phyloP scores from a whole-genome alignment of 2,329 filamentous ascomycete species.

The Hypocrella siamensis region DNA sequence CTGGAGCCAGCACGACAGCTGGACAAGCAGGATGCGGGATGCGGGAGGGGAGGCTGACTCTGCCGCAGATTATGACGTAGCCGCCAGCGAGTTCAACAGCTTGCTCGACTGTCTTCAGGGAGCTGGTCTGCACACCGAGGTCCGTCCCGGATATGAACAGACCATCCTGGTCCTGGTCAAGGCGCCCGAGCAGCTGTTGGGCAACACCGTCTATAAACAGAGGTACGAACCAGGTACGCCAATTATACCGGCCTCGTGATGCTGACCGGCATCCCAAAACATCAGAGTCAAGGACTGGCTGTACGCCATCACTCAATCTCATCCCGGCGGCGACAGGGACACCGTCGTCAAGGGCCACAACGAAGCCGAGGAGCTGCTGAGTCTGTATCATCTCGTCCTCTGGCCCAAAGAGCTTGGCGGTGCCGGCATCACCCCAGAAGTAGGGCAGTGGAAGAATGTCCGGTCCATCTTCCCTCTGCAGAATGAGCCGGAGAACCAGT shows the following conservation, averaged over 20 bases:
- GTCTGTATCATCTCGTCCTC: conserved; percentile 51
- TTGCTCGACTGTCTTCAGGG: conserved; percentile 43
- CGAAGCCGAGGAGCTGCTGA: conserved; percentile 55
- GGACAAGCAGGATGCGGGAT: not conserved
- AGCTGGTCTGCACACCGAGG: conserved; percentile 53
- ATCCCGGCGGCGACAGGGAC: conserved; percentile 40
- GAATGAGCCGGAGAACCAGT: conserved; percentile 38
- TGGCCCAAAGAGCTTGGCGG: conserved; percentile 43
- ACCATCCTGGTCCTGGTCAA: conserved; percentile 53
- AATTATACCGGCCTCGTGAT: not conserved
- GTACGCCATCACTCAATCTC: conserved; percentile 48
- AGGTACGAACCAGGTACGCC: conserved; percentile 24
- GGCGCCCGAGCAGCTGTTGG: conserved; percentile 45
- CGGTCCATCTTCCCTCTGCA: conserved; percentile 48
- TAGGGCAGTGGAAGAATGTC: conserved; percentile 44
- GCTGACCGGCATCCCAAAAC: not conserved
- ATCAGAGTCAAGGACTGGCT: conserved; percentile 60
- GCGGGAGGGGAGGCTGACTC: not conserved
- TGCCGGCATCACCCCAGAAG: conserved; percentile 42
- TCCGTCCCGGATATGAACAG: conserved; percentile 53
- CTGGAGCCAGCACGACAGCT: not conserved
- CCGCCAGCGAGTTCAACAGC: conserved; percentile 16
- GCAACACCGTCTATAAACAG: conserved; percentile 50
- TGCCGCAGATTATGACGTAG: conserved; percentile 16
- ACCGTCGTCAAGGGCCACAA: conserved; percentile 31